Base-by-base conservation (phyloP, 1,139 yeast species). In the Yamadazyma conglobata region DNA sequence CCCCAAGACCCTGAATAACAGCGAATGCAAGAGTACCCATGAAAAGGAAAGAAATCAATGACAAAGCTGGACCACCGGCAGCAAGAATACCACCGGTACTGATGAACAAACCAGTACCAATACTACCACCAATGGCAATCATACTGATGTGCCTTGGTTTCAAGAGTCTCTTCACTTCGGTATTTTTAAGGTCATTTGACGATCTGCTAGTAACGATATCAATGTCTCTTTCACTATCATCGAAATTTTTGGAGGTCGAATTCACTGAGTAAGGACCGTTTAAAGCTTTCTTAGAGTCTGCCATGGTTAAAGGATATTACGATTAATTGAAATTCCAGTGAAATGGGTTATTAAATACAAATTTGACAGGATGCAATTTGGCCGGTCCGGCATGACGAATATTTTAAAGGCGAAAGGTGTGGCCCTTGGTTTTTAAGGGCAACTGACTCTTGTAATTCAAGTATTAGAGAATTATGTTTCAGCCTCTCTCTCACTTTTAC, bases 1-100 rank as follows among this genome's bases (percentile, higher is more conserved):
- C 88, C 40, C 87, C 87, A 37, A 83, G 60, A 2, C 83, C 70
- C 49, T 80, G 87, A 35, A 84, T 79, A 33, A 81, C 81, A 11
- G 72, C 62, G 46, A 67, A 79, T 4, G 79, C 81, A 41, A 83
- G 60, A 6, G 82, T 56, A 18, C 86, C 84, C 64, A 81, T 76
- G 50, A 82, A 77, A 22, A 73, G 41, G 47, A 77, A 82, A 0
- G 86, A 73, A 31, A 83, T 77, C 18, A 83, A 59, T 3, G 83
- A 61, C 27, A 80, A 76, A 0, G 77, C 88, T 1, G 91, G 89
- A 12, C 93, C 93, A n/a, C 86, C 79, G 22, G 60, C 52, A 2
- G 59, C 47, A 31, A 81, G 50, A 40, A 78, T 77, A 6, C 75
- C 64, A 10, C 80, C 73, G 17, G 79, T 65, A 43, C 78, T 73